Conservation (phyloP, 139 green algal species). For the Picochlorum sp. region DNA sequence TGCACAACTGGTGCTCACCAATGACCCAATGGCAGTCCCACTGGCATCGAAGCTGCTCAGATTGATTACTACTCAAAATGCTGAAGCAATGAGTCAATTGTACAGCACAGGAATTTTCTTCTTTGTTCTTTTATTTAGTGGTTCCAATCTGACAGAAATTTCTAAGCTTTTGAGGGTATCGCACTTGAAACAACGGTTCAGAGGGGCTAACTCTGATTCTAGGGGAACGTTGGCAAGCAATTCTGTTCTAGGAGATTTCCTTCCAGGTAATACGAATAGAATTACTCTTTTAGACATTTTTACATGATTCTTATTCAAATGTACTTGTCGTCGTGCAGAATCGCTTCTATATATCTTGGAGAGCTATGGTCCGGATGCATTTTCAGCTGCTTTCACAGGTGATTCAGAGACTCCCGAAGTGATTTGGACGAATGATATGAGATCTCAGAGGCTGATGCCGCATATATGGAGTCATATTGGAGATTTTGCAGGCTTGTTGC, state of each 20-base stretch:
- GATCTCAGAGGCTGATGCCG: constrained; percentile 60
- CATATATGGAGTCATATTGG: constrained; percentile 58
- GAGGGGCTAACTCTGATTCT: too few relatives aligned
- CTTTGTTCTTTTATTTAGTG: constrained; percentile 78
- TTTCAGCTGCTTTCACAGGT: constrained; percentile 64
- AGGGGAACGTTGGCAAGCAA: constrained; percentile 43
- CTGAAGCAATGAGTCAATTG: constrained; percentile 47
- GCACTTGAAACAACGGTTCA: constrained; percentile 37
- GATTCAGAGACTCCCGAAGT: constrained; percentile 86
- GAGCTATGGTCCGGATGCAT: constrained; percentile 44
- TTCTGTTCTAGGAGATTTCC: constrained; percentile 69
- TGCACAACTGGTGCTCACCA: constrained; percentile 59
- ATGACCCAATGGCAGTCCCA: constrained; percentile 67
- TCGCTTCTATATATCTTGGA: constrained; percentile 81
- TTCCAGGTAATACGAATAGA: constrained; percentile 37
- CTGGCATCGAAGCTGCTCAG: constrained; percentile 46
- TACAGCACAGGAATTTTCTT: constrained; percentile 80
- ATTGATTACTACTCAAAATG: constrained; percentile 46
- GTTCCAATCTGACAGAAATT: constrained; percentile 65
- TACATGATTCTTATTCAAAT: background rate
- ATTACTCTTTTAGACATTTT: background rate
- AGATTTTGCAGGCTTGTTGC: constrained; percentile 45
- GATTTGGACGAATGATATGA: constrained; percentile 86
- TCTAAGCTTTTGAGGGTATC: constrained; percentile 48
- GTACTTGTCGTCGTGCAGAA: constrained; percentile 27